Evolutionary conservation across 116 monocot species (phyloP).

Genomic region (Posidonia oceanica): DNA sequence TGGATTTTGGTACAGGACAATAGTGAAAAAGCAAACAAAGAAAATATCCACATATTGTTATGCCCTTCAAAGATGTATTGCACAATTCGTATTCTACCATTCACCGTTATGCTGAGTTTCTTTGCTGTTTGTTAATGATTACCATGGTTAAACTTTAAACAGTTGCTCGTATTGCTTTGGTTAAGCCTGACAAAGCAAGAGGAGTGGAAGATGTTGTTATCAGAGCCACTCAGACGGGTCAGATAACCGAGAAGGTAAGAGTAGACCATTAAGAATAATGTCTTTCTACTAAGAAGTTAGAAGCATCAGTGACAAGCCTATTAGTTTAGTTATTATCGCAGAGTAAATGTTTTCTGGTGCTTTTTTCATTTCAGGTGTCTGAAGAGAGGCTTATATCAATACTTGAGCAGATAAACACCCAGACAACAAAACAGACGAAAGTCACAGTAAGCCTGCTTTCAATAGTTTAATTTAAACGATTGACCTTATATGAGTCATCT

Average conservation of each 20-base stretch:
- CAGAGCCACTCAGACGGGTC: conserved; percentile 74
- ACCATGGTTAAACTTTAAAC: not conserved
- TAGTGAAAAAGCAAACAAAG: too few species aligned
- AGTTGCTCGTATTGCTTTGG: conserved; percentile 92
- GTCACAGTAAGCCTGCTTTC: conserved; percentile 56
- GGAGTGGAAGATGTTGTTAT: conserved; percentile 83
- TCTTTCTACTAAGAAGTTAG: not conserved
- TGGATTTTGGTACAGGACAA: too few species aligned
- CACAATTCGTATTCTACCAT: too few species aligned
- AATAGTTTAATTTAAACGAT: not conserved
- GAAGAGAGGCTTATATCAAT: conserved; percentile 85
- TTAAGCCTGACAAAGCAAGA: conserved; percentile 92
- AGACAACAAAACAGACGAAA: conserved; percentile 86
- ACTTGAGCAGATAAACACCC: conserved; percentile 89
- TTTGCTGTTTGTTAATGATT: not conserved
- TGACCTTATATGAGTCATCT: too few species aligned
- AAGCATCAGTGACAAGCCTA: not conserved
- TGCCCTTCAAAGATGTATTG: too few species aligned
- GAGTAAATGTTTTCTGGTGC: not conserved
- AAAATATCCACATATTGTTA: too few species aligned
- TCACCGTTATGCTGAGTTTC: too few species aligned
- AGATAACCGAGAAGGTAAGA: conserved; percentile 74
- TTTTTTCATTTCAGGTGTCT: conserved; percentile 49
- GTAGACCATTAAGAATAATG: conserved; percentile 8
- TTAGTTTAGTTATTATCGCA: not conserved